Conservation (phyloP, 192 early-diverging fungal species). For the Backusella parvicylindrica region DNA sequence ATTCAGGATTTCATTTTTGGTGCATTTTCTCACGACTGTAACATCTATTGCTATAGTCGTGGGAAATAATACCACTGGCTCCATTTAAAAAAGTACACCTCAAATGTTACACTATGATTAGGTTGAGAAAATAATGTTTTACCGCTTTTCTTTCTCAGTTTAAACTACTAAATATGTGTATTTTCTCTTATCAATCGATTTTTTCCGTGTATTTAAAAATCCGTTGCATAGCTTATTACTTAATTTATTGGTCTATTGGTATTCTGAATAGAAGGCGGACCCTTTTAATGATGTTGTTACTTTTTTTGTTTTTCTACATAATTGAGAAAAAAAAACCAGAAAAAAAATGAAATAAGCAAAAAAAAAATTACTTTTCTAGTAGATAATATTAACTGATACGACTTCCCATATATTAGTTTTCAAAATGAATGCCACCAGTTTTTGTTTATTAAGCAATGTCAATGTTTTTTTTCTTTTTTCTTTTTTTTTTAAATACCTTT, state of each 20-base stretch:
- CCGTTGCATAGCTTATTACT: background rate
- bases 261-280: background rate
- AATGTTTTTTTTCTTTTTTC: background rate
- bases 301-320: background rate
- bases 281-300: background rate
- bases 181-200: conserved; percentile 1
- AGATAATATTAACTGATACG: background rate
- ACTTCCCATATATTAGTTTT: background rate
- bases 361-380: no score
- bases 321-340: background rate
- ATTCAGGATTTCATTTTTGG: background rate
- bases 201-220: background rate
- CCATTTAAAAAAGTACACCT: background rate
- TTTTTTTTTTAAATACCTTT: background rate
- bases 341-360: background rate
- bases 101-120: background rate
- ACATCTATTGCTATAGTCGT: background rate
- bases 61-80: background rate
- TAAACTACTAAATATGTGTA: background rate
- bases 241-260: background rate
- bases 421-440: background rate
- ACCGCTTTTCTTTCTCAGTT: background rate
- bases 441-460: background rate
- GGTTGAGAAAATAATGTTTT: background rate
- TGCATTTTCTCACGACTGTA: background rate